phyloP scores from a whole-genome alignment of 164 flowering plant species.

The Cinnamomum micranthum region DNA sequence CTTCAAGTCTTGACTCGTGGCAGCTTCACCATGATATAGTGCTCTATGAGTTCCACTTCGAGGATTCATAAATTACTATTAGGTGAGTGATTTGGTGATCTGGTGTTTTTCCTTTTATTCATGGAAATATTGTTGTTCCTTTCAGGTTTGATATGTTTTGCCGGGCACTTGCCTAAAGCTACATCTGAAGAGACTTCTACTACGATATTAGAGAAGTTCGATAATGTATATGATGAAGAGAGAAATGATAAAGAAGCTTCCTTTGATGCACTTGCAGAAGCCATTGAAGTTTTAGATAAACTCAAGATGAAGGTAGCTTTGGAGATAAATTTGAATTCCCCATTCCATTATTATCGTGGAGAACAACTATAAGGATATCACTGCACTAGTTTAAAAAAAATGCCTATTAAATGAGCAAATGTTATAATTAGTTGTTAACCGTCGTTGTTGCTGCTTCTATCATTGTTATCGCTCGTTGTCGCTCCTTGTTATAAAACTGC shows the following conservation, averaged over 20 bases:
- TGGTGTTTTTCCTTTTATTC: not conserved
- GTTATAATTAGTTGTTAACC: not conserved
- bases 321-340: not conserved
- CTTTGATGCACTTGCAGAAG: not conserved
- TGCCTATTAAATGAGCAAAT: not conserved
- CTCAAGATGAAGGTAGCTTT: not conserved
- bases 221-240: not conserved
- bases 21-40: not conserved
- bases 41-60: not conserved
- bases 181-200: slow-evolving; percentile 1
- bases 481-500: not conserved
- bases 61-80: not conserved
- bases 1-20: not conserved
- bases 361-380: not conserved
- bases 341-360: not conserved
- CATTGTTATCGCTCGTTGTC: not conserved
- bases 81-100: no score
- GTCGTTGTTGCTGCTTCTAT: not conserved
- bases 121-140: not conserved
- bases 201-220: not conserved
- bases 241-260: not conserved
- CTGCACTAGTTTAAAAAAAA: not conserved
- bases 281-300: not conserved
- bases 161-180: not conserved
- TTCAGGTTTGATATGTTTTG: not conserved